Evolutionary conservation across 345 rosid genomes (phyloP).

Genomic region (Hypericum perforatum): DNA sequence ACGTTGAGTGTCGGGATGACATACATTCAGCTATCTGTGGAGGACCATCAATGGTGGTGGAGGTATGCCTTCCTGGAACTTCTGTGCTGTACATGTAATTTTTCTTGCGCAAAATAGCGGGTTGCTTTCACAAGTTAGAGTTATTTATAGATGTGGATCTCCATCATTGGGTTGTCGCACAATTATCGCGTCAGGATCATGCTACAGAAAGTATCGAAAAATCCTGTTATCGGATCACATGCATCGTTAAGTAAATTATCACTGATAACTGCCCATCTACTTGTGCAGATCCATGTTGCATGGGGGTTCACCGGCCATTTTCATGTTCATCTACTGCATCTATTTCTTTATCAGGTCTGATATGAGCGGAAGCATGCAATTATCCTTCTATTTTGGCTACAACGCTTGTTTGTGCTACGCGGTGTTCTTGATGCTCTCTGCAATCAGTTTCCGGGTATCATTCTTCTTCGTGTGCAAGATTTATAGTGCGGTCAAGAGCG

Average conservation of each 20-base stretch:
- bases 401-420: conserved; percentile 60
- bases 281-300: conserved; percentile 53
- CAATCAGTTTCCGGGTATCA: conserved; percentile 52
- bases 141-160: too few species aligned
- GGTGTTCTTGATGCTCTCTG: conserved; percentile 61
- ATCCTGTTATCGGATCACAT: too few species aligned
- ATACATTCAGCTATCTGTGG: conserved; percentile 65
- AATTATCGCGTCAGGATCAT: too few species aligned
- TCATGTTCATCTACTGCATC: conserved; percentile 60
- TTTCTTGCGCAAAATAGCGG: too few species aligned
- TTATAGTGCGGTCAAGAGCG: conserved; percentile 47
- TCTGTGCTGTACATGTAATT: too few species aligned
- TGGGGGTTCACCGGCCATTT: conserved; percentile 57
- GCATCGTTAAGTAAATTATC: too few species aligned
- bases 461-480: conserved; percentile 48
- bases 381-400: conserved; percentile 58
- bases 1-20: conserved; percentile 61
- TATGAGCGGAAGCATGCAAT: conserved; percentile 66
- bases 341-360: conserved; percentile 52
- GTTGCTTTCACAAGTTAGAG: too few species aligned
- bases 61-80: conserved; percentile 39
- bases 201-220: too few species aligned
- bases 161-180: too few species aligned
- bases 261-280: too few species aligned
- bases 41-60: conserved; percentile 97